Base-by-base conservation (phyloP, 495 filamentous ascomycete genomes). In the Penicillium herquei region DNA sequence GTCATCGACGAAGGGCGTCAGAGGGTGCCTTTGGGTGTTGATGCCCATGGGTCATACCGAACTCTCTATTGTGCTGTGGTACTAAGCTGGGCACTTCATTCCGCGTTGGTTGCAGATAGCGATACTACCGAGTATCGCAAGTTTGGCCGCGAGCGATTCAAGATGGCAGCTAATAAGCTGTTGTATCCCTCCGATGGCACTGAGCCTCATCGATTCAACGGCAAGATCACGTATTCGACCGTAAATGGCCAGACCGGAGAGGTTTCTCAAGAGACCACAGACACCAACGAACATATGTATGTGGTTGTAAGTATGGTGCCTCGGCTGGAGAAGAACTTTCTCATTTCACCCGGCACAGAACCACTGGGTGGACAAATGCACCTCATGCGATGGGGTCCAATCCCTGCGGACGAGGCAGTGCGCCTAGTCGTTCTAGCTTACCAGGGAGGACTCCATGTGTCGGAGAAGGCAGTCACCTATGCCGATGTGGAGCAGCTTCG, bases 51-150 rank as follows among this genome's bases (percentile, higher is more conserved):
- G 39, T 59, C 68, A 37, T 31, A 68, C 30, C 59, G 56, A 30
- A 71, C 51, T 30, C 69, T 93, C 17, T 79, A 83, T 59, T 91
- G 90, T n/a, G 87, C 86, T 11, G 88, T 96, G 32, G 92, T 96
- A 11, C 84, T 85, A 31, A 90, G 86, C 58, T 96, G 92, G 84
- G 93, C 87, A 35, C 81, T 96, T 54, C 93, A 98, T 67, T 89
- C 93, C 34, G 80, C 84, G 12, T 73, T 98, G 0, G 92, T 98
- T 21, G 92, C 89, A 39, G 90, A 96, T 70, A 90, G 87, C 66
- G 92, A 96, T 63, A 90, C 92, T 1, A 70, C 78, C 1, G 86
- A 83, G 48, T 92, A 91, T 62, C 87, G 92, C 51, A 80, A 78
- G 51, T 83, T 82, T 65, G 93, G 93, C 6, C 76, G 75, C 2